Percentiles rank a stretch among this genome's conserved stretches.
Conservation (phyloP, 2,329 filamentous ascomycete species). For the Chaetomiaceae sp. region DNA sequence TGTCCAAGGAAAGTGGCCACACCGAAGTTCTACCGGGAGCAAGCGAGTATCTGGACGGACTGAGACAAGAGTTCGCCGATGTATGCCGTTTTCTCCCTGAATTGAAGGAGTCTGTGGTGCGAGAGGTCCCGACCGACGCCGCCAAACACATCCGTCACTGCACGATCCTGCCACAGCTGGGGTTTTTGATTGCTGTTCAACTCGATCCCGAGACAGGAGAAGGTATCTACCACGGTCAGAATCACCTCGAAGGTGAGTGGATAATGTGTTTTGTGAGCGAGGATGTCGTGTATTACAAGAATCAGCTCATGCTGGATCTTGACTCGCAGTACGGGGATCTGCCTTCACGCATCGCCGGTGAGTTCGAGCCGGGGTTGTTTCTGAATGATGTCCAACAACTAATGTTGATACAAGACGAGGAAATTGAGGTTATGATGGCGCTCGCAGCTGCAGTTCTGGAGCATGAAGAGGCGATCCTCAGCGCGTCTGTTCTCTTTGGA, state of each 20-base stretch:
- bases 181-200: conserved; percentile 76
- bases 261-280: conserved; percentile 71
- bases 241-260: conserved; percentile 59
- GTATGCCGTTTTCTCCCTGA: conserved; percentile 69
- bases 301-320: conserved; percentile 71
- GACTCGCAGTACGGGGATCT: conserved; percentile 80
- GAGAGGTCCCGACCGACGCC: conserved; percentile 57
- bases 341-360: conserved; percentile 77
- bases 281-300: conserved; percentile 79
- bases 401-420: conserved; percentile 55
- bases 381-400: not conserved
- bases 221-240: conserved; percentile 60
- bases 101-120: conserved; percentile 60
- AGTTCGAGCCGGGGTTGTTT: conserved; percentile 23
- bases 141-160: conserved; percentile 61
- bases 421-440: conserved; percentile 81
- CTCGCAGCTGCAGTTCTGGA: conserved; percentile 68
- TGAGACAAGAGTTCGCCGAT: conserved; percentile 74
- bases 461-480: conserved; percentile 60
- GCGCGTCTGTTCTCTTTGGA: conserved; percentile 74
- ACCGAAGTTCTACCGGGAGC: conserved; percentile 70
- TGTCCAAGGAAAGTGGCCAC: conserved; percentile 65
- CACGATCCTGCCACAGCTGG: conserved; percentile 86
- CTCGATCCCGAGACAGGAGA: conserved; percentile 55
- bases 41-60: conserved; percentile 68